These are phyloP conservation scores for Quercus bicolor DNA, from an alignment of 306 rosid genomes.

Conservation along the genomic window DNA sequence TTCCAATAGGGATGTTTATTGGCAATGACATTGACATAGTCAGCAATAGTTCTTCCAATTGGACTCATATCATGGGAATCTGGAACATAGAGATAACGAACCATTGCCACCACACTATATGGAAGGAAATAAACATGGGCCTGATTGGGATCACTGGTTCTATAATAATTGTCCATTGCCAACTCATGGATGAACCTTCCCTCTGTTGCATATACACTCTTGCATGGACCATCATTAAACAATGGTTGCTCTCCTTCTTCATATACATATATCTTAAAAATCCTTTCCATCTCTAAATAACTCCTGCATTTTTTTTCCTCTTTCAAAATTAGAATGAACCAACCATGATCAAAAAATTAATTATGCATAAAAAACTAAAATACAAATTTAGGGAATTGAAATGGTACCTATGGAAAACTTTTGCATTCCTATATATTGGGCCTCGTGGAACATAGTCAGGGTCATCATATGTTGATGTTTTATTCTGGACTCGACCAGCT, in stretches of 20 bases:
- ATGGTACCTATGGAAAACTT: constrained; percentile 44
- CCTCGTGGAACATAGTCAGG: constrained; percentile 40
- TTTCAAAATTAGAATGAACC: neutral
- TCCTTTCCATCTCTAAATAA: constrained; percentile 41
- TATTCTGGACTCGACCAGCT: constrained; percentile 33
- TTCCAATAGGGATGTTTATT: constrained; percentile 36
- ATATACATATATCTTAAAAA: constrained; percentile 36
- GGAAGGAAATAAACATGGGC: constrained; percentile 45
- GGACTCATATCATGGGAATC: constrained; percentile 18
- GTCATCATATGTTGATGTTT: constrained; percentile 30
- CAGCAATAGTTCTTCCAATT: constrained; percentile 26
- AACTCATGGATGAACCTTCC: constrained; percentile 45
- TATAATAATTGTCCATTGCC: constrained; percentile 25
- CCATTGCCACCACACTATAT: constrained; percentile 43
- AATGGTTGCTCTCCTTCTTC: constrained; percentile 46
- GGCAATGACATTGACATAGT: constrained; percentile 39
- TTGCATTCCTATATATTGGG: constrained; percentile 40
- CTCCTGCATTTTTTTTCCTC: constrained; percentile 19
- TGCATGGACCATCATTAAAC: constrained; percentile 47
- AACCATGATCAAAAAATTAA: neutral
- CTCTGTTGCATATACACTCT: constrained; percentile 45
- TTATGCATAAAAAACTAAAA: neutral
- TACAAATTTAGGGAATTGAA: neutral
- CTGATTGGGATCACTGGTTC: constrained; percentile 33
- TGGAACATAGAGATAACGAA: constrained; percentile 34